Base-by-base conservation (phyloP, 2,329 filamentous ascomycete genomes). In the Colletotrichum sp. region DNA sequence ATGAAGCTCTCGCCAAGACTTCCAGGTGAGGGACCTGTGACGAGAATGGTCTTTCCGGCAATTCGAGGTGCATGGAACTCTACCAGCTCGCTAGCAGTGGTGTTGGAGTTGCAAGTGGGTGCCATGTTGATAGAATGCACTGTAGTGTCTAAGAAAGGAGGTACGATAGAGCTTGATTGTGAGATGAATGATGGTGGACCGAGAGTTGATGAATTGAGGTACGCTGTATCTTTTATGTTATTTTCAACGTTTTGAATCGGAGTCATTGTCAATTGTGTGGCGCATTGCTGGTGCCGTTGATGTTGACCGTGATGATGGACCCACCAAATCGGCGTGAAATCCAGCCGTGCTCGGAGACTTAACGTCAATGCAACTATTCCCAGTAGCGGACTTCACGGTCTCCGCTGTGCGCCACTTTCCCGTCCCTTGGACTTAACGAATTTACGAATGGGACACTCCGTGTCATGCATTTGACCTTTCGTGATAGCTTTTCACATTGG, bases 1-100 rank as follows among this genome's bases (percentile, higher is more conserved):
- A 83, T 81, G 68, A 86, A 87, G n/a, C 78, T 72, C 32, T 82
- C 81, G 21, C 87, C 86, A 16, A 88, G 80, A 36, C 83, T 80
- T 64, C 81, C 80, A 8, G 83, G 84, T 6, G 85, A 84, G 36
- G 86, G 83, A 16, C 87, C 87, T 0, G 87, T 88, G 4, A 84
- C 83, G 59, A 88, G 81, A 70, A 88, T 80, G 9, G 79, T 81
- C 65, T 85, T 86, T 71, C 80, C 81, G 28, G 79, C 81, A 79
- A 86, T 85, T 26, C 80, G 77, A 28, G 73, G 21, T 64, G 81
- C 75, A 44, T 82, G 84, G 69, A 80, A 79, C 34, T 77, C 72
- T 39, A 79, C 78, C 10, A 85, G 79, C 8, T 82, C 79, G 12
- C 76, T 36, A 15, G 30, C 60, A n/a, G 18, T 64, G 0, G 60